Percentiles rank a stretch among this genome's conserved stretches.
Conservation (phyloP, 768 basidiomycete genomes). For the Trametes elegans region DNA sequence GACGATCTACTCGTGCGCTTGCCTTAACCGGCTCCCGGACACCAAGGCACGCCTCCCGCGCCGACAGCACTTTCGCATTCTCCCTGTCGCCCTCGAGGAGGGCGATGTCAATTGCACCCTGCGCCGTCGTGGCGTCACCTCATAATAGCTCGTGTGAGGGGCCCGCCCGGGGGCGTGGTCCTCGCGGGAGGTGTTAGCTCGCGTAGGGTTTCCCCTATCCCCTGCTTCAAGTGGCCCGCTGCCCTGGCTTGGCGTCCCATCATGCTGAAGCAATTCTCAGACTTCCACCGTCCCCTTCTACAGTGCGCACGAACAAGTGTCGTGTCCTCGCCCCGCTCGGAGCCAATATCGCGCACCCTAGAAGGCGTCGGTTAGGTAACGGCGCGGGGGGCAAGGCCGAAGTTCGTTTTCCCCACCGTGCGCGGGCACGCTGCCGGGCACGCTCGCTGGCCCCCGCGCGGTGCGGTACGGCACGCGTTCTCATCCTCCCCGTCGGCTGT, state of each 20-base stretch:
- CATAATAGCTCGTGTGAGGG: background rate
- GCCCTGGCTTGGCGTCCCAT: slow-evolving; percentile 10
- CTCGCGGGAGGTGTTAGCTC: background rate
- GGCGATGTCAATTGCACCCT: background rate
- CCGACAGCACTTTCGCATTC: background rate
- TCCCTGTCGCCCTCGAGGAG: background rate
- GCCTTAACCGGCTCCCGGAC: slow-evolving; percentile 2
- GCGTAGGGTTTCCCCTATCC: background rate
- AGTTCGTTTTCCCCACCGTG: background rate
- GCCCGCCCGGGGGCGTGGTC: background rate
- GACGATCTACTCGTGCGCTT: background rate
- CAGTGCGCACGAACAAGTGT: background rate
- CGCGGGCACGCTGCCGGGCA: background rate
- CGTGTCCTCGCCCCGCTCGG: background rate
- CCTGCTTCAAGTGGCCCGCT: background rate
- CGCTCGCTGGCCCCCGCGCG: background rate
- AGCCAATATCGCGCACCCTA: background rate
- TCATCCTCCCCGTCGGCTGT: background rate
- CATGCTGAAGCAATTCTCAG: background rate
- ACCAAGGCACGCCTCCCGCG: background rate
- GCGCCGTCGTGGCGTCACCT: background rate
- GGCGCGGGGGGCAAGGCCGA: background rate
- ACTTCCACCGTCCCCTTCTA: background rate
- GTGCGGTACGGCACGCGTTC: background rate
- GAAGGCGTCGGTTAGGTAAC: background rate